Conservation (phyloP, 345 rosid species). For the Gossypium mustelinum region DNA sequence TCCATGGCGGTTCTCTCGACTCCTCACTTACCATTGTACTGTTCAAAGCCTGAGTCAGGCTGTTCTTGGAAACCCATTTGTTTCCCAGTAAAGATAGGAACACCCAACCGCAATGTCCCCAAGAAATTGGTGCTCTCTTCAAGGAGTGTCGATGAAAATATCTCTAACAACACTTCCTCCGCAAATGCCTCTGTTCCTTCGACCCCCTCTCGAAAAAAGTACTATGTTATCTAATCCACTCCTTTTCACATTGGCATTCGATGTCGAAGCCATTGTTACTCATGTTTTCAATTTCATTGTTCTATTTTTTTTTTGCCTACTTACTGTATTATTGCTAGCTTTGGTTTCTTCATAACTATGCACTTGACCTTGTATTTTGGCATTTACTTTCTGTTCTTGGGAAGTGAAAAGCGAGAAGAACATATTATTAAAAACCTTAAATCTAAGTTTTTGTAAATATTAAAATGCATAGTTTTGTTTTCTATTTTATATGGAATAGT, state of each 20-base stretch:
- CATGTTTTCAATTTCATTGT: too few species aligned
- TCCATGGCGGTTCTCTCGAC: conserved; percentile 39
- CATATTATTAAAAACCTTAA: too few species aligned
- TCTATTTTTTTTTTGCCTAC: too few species aligned
- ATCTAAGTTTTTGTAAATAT: neutral
- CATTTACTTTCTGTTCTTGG: too few species aligned
- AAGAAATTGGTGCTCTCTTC: conserved; percentile 28
- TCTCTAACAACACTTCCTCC: conserved; percentile 23
- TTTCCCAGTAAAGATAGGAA: conserved; percentile 21
- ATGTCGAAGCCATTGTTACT: neutral
- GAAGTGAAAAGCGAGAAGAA: too few species aligned
- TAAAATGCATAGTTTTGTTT: neutral
- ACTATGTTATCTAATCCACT: conserved; percentile 8
- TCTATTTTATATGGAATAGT: neutral
- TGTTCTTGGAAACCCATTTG: conserved; percentile 22
- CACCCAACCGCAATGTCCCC: conserved; percentile 9
- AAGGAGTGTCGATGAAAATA: conserved; percentile 31
- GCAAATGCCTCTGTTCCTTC: conserved; percentile 19
- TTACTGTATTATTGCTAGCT: neutral
- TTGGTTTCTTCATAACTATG: neutral
- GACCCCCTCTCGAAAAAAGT: conserved; percentile 34
- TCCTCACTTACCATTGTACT: conserved; percentile 12
- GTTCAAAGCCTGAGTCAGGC: conserved; percentile 16
- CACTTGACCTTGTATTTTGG: too few species aligned
- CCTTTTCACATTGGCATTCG: neutral